Evolutionary conservation across 352 stramenopile genomes (phyloP).

Genomic region (Globisporangium okanoganense): DNA sequence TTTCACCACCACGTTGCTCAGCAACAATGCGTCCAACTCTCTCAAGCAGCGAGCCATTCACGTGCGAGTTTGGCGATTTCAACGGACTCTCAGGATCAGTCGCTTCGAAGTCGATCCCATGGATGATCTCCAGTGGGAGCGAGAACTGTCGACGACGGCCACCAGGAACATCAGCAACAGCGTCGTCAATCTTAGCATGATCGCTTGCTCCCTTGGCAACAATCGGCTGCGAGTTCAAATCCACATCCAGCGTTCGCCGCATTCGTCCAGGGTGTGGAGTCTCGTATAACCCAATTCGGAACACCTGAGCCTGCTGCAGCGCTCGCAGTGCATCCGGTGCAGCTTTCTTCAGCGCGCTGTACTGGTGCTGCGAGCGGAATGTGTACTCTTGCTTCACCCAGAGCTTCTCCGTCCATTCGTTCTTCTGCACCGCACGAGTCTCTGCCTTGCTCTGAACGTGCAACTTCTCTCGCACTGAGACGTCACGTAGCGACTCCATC

Average conservation of each 20-base stretch:
- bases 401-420: slow-evolving; percentile 47
- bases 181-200: background rate
- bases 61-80: slow-evolving; percentile 16
- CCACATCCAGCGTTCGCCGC: slow-evolving; percentile 49
- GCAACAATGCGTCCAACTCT: slow-evolving; percentile 70
- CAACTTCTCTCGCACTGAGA: slow-evolving; percentile 34
- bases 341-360: slow-evolving; percentile 25
- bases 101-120: slow-evolving; percentile 32
- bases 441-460: slow-evolving; percentile 21
- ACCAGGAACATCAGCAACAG: background rate
- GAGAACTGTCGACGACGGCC: slow-evolving; percentile 22
- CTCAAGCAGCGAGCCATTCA: slow-evolving; percentile 49
- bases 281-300: slow-evolving; percentile 58
- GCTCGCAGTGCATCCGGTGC: slow-evolving; percentile 27
- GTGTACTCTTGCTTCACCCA: slow-evolving; percentile 68
- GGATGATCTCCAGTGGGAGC: slow-evolving; percentile 35
- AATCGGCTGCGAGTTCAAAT: slow-evolving; percentile 22
- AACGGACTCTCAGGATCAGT: slow-evolving; percentile 17
- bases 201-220: slow-evolving; percentile 1
- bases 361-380: slow-evolving; percentile 66
- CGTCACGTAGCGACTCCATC: slow-evolving; percentile 52
- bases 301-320: slow-evolving; percentile 33
- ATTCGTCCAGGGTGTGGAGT: slow-evolving; percentile 59
- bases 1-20: slow-evolving; percentile 68
- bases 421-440: slow-evolving; percentile 19